Percentiles rank a stretch among this genome's conserved stretches.
Conservation (phyloP, 2,329 filamentous ascomycete genomes). For the Aspergillus sojae region DNA sequence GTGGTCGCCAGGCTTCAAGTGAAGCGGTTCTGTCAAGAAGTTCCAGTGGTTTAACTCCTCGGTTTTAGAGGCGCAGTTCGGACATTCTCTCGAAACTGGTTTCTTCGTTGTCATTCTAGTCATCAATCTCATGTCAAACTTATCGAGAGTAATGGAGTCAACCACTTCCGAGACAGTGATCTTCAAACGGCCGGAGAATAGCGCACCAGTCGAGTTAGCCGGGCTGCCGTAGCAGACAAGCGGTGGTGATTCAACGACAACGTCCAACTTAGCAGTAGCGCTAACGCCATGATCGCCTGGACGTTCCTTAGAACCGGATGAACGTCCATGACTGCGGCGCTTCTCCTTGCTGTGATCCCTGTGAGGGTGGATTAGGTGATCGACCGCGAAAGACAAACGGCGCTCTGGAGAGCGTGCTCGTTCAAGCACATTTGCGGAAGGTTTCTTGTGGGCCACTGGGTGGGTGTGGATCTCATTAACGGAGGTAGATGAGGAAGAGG, state of each 20-base stretch:
- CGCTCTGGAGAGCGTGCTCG: conserved; percentile 41
- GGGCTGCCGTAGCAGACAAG: conserved; percentile 79
- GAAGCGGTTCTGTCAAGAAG: conserved; percentile 63
- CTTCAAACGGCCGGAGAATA: conserved; percentile 81
- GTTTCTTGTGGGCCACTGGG: conserved; percentile 29
- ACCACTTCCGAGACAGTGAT: conserved; percentile 69
- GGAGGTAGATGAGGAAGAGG: conserved; percentile 40
- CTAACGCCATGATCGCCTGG: conserved; percentile 30
- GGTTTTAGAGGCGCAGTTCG: conserved; percentile 70
- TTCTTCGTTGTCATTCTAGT: conserved; percentile 76
- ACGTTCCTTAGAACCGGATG: conserved; percentile 42
- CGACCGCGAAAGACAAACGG: conserved; percentile 47
- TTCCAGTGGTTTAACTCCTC: conserved; percentile 79
- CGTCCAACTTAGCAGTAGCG: conserved; percentile 56
- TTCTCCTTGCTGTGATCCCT: conserved; percentile 47
- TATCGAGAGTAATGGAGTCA: conserved; percentile 65
- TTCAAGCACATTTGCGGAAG: conserved; percentile 27
- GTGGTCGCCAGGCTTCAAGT: conserved; percentile 61
- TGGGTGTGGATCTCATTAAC: conserved; percentile 37
- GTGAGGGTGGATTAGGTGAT: conserved; percentile 47
- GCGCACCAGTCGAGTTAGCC: conserved; percentile 75
- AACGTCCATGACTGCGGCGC: conserved; percentile 38
- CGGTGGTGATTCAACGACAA: conserved; percentile 81
- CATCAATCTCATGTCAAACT: conserved; percentile 71
- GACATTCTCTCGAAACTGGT: conserved; percentile 77